Evolutionary conservation across 257 asterid genomes (phyloP).

Genomic region (Galeopsis tetrahit): DNA sequence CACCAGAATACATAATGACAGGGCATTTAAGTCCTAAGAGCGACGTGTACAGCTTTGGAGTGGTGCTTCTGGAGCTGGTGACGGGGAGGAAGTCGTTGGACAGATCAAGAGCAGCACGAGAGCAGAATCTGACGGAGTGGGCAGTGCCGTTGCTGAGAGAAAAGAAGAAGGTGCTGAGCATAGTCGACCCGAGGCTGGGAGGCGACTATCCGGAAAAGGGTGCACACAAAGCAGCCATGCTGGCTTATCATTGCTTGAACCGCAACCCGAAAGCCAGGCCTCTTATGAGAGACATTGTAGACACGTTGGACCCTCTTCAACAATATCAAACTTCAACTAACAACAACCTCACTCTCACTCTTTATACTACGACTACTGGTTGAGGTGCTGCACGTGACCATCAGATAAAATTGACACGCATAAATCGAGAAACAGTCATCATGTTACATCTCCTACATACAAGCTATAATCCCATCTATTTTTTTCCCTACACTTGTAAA

Average conservation of each 20-base stretch:
- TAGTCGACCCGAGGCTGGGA: slow-evolving; percentile 80
- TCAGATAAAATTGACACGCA: too few species aligned
- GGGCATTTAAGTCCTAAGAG: slow-evolving; percentile 88
- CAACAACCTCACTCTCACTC: slow-evolving; percentile 46
- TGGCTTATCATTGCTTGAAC: slow-evolving; percentile 85
- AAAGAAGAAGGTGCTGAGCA: slow-evolving; percentile 71
- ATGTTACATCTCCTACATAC: too few species aligned
- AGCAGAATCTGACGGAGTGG: slow-evolving; percentile 94
- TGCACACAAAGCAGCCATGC: slow-evolving; percentile 82
- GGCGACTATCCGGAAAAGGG: slow-evolving; percentile 83
- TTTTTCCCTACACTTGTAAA: not conserved
- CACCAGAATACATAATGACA: slow-evolving; percentile 70
- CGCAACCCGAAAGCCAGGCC: slow-evolving; percentile 92
- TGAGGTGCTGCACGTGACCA: not conserved
- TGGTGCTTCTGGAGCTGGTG: slow-evolving; percentile 85
- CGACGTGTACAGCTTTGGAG: slow-evolving; percentile 90
- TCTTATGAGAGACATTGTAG: slow-evolving; percentile 87
- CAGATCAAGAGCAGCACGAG: slow-evolving; percentile 71
- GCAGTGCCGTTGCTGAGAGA: slow-evolving; percentile 78
- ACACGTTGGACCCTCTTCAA: slow-evolving; percentile 88
- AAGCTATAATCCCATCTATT: too few species aligned
- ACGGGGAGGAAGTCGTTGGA: slow-evolving; percentile 86
- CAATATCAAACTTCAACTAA: slow-evolving; percentile 40
- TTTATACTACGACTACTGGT: slow-evolving; percentile 27
- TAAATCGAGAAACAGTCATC: too few species aligned